Evolutionary conservation across 805 yeast species (phyloP).

Genomic region (Cyberlindnera petersonii): DNA sequence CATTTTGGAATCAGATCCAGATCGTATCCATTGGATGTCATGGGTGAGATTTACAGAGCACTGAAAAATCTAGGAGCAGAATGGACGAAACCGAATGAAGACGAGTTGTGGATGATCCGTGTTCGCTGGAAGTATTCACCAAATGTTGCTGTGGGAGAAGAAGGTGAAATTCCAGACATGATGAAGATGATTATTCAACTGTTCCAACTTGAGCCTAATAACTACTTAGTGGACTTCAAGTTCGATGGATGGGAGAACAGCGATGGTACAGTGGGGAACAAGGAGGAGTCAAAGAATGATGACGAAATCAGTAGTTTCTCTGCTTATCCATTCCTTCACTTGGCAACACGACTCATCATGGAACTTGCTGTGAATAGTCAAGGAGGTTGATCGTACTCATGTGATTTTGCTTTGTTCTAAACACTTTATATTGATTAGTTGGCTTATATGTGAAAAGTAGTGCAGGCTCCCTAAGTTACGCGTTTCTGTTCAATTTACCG

Average conservation of each 20-base stretch:
- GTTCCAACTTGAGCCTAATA: slow-evolving; percentile 93
- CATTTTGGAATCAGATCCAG: slow-evolving; percentile 96
- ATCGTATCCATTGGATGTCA: slow-evolving; percentile 94
- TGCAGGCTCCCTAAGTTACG: neutral
- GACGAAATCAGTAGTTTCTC: slow-evolving; percentile 88
- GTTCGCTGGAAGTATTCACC: slow-evolving; percentile 86
- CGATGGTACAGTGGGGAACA: slow-evolving; percentile 31
- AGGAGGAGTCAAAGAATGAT: slow-evolving; percentile 35
- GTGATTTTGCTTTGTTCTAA: neutral
- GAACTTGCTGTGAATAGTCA: slow-evolving; percentile 95
- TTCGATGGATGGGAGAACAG: slow-evolving; percentile 69
- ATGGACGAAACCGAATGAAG: slow-evolving; percentile 94
- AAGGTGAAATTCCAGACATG: slow-evolving; percentile 54
- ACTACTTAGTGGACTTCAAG: slow-evolving; percentile 87
- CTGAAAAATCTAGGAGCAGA: slow-evolving; percentile 92
- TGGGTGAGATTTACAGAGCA: slow-evolving; percentile 97
- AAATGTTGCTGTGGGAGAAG: slow-evolving; percentile 26
- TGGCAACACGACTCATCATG: slow-evolving; percentile 90
- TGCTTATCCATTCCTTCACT: slow-evolving; percentile 91
- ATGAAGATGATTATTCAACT: slow-evolving; percentile 97
- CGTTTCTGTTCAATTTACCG: neutral
- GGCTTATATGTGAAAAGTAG: neutral
- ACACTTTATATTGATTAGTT: neutral
- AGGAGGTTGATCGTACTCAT: slow-evolving; percentile 26
- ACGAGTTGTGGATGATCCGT: slow-evolving; percentile 91